Evolutionary conservation across 1,284 basidiomycete genomes (phyloP), one percentile per base, ranked within the genome.

Genomic region (Fomitopsis palustris): DNA sequence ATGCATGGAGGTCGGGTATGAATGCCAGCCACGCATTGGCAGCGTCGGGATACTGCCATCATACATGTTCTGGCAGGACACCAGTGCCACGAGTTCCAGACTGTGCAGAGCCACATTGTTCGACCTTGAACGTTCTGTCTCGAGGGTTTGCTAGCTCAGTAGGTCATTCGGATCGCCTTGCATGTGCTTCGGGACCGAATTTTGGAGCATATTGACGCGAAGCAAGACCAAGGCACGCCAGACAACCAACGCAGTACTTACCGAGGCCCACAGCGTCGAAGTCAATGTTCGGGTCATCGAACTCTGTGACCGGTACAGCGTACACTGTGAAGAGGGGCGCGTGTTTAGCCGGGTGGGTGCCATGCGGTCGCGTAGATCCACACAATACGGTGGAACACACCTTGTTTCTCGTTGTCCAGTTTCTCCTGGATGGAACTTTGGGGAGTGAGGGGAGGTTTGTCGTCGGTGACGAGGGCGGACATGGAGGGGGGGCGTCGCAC

Each of bases 261-360:
- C 69, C 70, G 39, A 72, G 62, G 29, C 57, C 58, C 39, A 63
- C 57, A n/a, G 67, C 75, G 4, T 80, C 75, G 58, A 74, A 76
- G 73, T 87, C 80, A 55, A 86, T 74, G 67, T 89, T 88, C 17
- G 86, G 87, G 64, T 89, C 87, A 61, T 87, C 84, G 67, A 85
- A 86, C 47, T 81, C 77, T 43, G 78, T 67, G 45, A 70, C 21
- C 8, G 61, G 39, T 10, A 63, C 29, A 4, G 56, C 19, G 31
- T 55, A 41, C 12, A 56, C 54, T 60, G 51, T 33, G 43, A 39
- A 43, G 37, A 25, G 10, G 23, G 33, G 33, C 19, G 49, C 29
- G 12, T 49, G 31, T n/a, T 52, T 21, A 52, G 49, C 31, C 21
- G n/a, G n/a, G 29, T 19, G 31, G 27, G 33, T 35, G n/a, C 16